These are phyloP conservation scores for Phytophthora rubi DNA, from an alignment of 352 stramenopile species.

Conservation along the genomic window DNA sequence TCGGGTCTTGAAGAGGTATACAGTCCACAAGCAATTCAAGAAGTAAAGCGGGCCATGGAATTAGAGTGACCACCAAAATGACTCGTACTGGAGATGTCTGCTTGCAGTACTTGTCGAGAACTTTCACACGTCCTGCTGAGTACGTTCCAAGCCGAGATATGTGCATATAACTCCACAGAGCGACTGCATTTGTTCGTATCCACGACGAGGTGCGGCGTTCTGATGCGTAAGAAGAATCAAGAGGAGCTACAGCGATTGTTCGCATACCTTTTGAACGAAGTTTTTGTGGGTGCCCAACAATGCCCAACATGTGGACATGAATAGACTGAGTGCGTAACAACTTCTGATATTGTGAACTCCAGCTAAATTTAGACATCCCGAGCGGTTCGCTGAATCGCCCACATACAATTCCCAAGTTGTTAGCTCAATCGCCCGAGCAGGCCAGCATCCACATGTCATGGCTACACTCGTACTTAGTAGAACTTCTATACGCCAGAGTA, in stretches of 20 bases:
- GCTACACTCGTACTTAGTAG: too few species aligned
- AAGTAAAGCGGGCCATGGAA: neutral
- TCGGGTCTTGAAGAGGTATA: neutral
- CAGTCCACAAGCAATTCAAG: neutral
- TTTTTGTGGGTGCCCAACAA: neutral
- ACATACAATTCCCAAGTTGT: too few species aligned
- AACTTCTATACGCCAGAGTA: too few species aligned
- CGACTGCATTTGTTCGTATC: neutral
- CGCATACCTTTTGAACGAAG: neutral
- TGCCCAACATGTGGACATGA: neutral
- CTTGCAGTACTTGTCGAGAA: neutral
- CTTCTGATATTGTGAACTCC: neutral
- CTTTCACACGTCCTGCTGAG: neutral
- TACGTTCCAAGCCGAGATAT: conserved; percentile 6
- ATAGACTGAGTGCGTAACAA: neutral
- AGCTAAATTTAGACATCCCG: too few species aligned
- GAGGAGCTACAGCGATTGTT: neutral
- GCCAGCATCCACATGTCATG: too few species aligned
- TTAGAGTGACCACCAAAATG: neutral
- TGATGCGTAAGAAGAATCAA: neutral
- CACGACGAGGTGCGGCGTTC: neutral
- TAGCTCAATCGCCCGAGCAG: too few species aligned
- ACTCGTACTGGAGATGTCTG: neutral
- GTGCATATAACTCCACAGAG: neutral
- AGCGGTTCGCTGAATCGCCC: too few species aligned